A percentile compares a stretch with the other conserved stretches of the same genome.
These are phyloP conservation scores for Tritrichomonas musculus DNA, from an alignment of 208 protist genomes.

Conservation along the genomic window DNA sequence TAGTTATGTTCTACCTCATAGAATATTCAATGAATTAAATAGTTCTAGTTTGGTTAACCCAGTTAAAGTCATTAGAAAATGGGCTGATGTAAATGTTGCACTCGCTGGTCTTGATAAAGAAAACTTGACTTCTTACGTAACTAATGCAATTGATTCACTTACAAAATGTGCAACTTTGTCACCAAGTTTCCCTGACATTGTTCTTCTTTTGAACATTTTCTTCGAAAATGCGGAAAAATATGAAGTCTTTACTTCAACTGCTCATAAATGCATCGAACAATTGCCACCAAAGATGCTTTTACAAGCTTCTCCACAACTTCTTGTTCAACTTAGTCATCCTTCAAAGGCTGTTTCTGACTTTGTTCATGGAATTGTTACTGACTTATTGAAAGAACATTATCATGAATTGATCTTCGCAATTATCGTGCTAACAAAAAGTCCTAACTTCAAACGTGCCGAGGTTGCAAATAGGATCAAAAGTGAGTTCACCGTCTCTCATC, in stretches of 20 bases:
- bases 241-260: not conserved
- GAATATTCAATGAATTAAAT: no score
- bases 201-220: not conserved
- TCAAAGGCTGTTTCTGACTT: not conserved
- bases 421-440: not conserved
- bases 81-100: not conserved
- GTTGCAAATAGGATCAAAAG: not conserved
- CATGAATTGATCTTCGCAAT: constrained; percentile 28
- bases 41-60: no score
- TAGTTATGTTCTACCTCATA: no score
- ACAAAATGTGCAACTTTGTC: not conserved
- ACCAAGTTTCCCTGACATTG: not conserved
- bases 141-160: constrained; percentile 1
- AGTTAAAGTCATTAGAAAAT: not conserved
- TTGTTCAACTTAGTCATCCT: not conserved
- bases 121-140: not conserved
- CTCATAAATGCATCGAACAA: not conserved
- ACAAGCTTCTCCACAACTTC: not conserved
- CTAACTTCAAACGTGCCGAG: not conserved
- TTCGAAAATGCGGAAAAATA: not conserved
- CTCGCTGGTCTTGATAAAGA: not conserved
- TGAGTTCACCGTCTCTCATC: not conserved
- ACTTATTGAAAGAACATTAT: not conserved
- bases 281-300: not conserved
- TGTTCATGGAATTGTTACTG: not conserved